Percentiles rank a stretch among this genome's conserved stretches.
Evolutionary conservation across 169 alveolate species (phyloP).

Genomic region (Eimeria praecox): DNA sequence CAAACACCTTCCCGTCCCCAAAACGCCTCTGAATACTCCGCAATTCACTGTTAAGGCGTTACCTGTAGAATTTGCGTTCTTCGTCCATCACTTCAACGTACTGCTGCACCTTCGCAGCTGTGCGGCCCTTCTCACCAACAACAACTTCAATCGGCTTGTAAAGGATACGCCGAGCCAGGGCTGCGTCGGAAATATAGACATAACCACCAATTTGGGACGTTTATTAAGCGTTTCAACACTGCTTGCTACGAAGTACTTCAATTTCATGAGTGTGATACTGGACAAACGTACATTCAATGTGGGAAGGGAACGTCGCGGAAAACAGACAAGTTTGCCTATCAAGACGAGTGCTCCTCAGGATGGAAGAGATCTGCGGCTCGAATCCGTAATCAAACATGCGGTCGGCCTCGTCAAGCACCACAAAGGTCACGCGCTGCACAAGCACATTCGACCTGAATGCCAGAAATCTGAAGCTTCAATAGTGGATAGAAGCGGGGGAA

Average conservation of each 20-base stretch:
- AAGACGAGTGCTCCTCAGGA: conserved; percentile 90
- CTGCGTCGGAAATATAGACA: conserved; percentile 40
- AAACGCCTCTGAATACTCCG: background rate
- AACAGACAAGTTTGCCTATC: conserved; percentile 96
- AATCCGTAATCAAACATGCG: conserved; percentile 83
- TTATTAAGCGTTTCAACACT: background rate
- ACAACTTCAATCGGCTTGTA: conserved; percentile 98
- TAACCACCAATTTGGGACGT: background rate
- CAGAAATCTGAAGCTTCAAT: background rate
- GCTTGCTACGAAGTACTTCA: background rate
- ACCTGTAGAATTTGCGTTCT: conserved; percentile 85
- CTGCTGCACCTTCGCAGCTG: conserved; percentile 89
- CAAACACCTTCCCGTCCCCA: background rate
- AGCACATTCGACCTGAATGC: background rate
- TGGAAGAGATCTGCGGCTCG: conserved; percentile 97
- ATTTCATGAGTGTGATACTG: background rate
- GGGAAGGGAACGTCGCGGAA: conserved; percentile 99
- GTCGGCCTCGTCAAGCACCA: conserved; percentile 84
- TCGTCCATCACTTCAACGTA: conserved; percentile 89
- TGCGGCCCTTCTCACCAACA: conserved; percentile 88
- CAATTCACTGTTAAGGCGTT: background rate
- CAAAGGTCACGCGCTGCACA: conserved; percentile 96
- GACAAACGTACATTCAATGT: conserved; percentile 90
- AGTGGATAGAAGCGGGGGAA: background rate
- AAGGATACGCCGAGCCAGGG: conserved; percentile 96